These are phyloP conservation scores for Pseudopyricularia cyperi DNA, from an alignment of 2,329 filamentous ascomycete species.

Conservation along the genomic window DNA sequence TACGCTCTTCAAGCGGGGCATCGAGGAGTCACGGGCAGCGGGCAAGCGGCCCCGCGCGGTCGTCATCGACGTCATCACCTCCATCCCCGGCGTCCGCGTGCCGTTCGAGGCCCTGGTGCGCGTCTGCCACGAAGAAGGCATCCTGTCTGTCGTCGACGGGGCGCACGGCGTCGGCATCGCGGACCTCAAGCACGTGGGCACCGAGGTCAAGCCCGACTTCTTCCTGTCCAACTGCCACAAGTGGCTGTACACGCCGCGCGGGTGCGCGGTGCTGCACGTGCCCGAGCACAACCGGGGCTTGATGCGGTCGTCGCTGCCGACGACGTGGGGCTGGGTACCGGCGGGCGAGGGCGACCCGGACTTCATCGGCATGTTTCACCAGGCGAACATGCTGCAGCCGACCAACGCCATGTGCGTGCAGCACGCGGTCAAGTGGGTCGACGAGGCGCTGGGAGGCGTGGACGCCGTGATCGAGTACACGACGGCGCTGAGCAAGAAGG, in stretches of 20 bases:
- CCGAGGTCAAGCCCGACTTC: slow-evolving; percentile 63
- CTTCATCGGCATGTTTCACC: slow-evolving; percentile 64
- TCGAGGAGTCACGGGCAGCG: slow-evolving; percentile 34
- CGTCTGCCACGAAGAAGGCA: slow-evolving; percentile 50
- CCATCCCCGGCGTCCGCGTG: slow-evolving; percentile 64
- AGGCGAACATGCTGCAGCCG: slow-evolving; percentile 62
- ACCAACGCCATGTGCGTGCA: slow-evolving; percentile 59
- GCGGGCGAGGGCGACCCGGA: slow-evolving; percentile 32
- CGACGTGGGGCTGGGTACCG: slow-evolving; percentile 64
- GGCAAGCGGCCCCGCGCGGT: slow-evolving; percentile 56
- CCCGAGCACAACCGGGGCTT: slow-evolving; percentile 62
- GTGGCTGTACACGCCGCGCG: slow-evolving; percentile 74
- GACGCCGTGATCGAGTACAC: slow-evolving; percentile 52
- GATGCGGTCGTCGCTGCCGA: slow-evolving; percentile 63
- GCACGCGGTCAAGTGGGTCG: slow-evolving; percentile 58
- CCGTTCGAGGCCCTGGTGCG: slow-evolving; percentile 59
- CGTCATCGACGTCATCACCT: slow-evolving; percentile 70
- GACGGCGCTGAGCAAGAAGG: slow-evolving; percentile 48
- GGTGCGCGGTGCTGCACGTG: slow-evolving; percentile 71
- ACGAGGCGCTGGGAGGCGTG: slow-evolving; percentile 60
- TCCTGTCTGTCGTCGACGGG: slow-evolving; percentile 69
- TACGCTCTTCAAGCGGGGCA: slow-evolving; percentile 41
- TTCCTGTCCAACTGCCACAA: slow-evolving; percentile 82
- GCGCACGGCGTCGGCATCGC: slow-evolving; percentile 80
- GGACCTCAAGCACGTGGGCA: slow-evolving; percentile 44